Evolutionary conservation across 306 rosid species (phyloP).

Genomic region (Fagus sylvatica): DNA sequence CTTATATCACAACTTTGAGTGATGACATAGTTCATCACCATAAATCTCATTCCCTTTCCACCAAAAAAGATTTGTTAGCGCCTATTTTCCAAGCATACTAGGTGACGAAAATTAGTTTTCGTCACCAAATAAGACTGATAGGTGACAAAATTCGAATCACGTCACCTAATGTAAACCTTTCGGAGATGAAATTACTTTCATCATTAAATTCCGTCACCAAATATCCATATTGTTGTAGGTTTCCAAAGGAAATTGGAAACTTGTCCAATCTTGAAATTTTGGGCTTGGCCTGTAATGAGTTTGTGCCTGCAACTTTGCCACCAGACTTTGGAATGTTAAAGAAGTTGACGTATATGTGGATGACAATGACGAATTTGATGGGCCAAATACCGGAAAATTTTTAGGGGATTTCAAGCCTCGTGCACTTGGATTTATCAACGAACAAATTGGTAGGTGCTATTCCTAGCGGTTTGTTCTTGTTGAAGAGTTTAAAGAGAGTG

Average conservation of each 20-base stretch:
- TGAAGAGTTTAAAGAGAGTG: constrained; percentile 42
- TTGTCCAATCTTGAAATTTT: constrained; percentile 57
- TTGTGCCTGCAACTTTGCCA: constrained; percentile 48
- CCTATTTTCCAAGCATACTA: no score
- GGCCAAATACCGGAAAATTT: constrained; percentile 61
- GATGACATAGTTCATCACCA: no score
- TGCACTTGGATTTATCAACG: constrained; percentile 45
- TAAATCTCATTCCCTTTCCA: no score
- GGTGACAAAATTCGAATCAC: no score
- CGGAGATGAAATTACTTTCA: no score
- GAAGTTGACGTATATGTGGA: constrained; percentile 48
- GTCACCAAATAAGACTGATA: no score
- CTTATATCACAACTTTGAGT: no score
- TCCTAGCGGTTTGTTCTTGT: constrained; percentile 49
- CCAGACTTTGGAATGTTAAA: constrained; percentile 53
- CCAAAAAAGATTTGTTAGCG: no score
- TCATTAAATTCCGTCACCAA: no score
- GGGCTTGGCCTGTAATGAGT: constrained; percentile 35
- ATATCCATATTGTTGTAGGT: no score
- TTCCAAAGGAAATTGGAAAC: constrained; percentile 64
- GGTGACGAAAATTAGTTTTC: no score
- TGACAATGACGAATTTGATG: constrained; percentile 41
- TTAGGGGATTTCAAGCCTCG: constrained; percentile 42
- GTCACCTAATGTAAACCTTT: no score
- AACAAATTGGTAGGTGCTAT: constrained; percentile 63